Conservation (phyloP, 2,329 filamentous ascomycete genomes). For the Ophiostoma populinum region DNA sequence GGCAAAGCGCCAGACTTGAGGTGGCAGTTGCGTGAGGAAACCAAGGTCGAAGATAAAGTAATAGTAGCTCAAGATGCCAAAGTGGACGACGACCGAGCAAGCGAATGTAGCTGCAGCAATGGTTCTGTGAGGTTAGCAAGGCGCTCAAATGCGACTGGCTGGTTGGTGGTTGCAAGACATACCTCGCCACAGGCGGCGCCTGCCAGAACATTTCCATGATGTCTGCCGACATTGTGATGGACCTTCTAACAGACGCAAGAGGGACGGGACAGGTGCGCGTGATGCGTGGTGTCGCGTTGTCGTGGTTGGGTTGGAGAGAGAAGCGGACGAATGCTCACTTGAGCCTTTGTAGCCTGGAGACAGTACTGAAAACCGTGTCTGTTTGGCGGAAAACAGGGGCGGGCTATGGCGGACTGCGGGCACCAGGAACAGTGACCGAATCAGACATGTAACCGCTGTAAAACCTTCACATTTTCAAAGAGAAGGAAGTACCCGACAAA, state of each 20-base stretch:
- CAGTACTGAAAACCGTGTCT: not conserved
- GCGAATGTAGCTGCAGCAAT: constrained; percentile 46
- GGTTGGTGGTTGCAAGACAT: too few species aligned
- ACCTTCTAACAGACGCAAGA: not conserved
- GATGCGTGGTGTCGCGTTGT: not conserved
- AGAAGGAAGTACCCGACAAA: not conserved
- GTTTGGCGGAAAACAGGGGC: not conserved
- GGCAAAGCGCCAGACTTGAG: constrained; percentile 26
- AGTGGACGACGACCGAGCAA: constrained; percentile 41
- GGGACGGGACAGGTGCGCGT: not conserved
- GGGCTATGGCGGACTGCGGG: too few species aligned
- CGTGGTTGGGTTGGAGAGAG: not conserved
- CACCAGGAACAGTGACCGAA: too few species aligned
- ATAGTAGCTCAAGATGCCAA: too few species aligned
- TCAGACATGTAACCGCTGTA: not conserved
- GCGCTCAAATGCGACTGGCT: too few species aligned
- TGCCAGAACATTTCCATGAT: constrained; percentile 15
- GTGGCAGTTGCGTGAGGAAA: constrained; percentile 36
- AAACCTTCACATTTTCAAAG: too few species aligned
- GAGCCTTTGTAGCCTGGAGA: constrained; percentile 1
- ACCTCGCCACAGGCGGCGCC: constrained; percentile 25
- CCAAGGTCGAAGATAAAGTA: constrained; percentile 37
- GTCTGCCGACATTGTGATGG: constrained; percentile 23
- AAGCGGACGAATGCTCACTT: not conserved
- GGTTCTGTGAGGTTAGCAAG: constrained; percentile 31